A percentile compares a stretch with the other conserved stretches of the same genome.
Conservation (phyloP, 352 stramenopile species). For the Pythium aquatile region DNA sequence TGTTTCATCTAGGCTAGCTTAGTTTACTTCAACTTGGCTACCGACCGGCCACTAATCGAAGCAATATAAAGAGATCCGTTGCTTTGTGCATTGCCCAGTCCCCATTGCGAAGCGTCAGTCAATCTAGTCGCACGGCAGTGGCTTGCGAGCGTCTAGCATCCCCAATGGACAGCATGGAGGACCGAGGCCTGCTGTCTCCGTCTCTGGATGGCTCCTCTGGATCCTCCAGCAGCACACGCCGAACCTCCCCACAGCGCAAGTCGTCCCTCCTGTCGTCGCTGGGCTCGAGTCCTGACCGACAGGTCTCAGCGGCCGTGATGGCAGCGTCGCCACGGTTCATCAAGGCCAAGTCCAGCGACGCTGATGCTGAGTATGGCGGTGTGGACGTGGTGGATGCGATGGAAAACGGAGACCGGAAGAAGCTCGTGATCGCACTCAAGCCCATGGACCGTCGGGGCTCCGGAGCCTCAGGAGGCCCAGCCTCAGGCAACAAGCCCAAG, state of each 20-base stretch:
- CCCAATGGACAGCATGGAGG: background rate
- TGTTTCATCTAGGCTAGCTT: no score
- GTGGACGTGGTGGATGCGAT: slow-evolving; percentile 8
- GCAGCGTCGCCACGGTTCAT: background rate
- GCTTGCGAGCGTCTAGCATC: background rate
- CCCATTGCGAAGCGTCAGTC: background rate
- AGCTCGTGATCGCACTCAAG: slow-evolving; percentile 14
- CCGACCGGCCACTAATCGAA: background rate
- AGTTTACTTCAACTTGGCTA: background rate
- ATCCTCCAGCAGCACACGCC: background rate
- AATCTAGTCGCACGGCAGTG: no score
- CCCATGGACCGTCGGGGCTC: background rate
- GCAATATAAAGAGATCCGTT: background rate
- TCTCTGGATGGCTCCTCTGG: background rate
- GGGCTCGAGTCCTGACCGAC: background rate
- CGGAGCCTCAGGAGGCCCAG: background rate
- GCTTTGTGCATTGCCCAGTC: background rate
- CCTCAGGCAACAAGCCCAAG: slow-evolving; percentile 1
- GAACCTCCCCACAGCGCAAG: background rate
- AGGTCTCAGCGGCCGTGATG: background rate
- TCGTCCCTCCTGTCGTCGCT: background rate
- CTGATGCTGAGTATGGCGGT: background rate
- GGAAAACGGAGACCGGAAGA: slow-evolving; percentile 9
- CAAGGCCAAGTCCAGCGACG: slow-evolving; percentile 7
- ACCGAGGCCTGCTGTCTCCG: background rate